Evolutionary conservation across 805 yeast species (phyloP).

Genomic region (Metschnikowia rubicola): DNA sequence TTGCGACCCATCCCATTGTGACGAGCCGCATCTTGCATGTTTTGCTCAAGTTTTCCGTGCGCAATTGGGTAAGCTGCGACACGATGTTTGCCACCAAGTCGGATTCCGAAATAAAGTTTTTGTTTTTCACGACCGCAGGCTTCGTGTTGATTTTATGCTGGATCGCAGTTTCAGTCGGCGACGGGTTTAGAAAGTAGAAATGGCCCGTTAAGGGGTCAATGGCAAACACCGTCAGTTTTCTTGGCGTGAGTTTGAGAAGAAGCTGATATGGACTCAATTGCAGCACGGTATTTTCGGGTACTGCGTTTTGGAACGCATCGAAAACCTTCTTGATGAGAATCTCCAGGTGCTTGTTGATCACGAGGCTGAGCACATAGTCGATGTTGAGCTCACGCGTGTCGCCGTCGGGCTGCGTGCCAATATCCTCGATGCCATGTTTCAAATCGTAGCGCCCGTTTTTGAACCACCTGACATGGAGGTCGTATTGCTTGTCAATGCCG

Average conservation of each 20-base stretch:
- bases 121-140: constrained; percentile 14
- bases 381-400: constrained; percentile 30
- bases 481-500: constrained; percentile 48
- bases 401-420: not conserved
- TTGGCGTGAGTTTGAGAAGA: constrained; percentile 29
- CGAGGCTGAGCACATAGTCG: constrained; percentile 32
- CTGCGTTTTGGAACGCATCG: constrained; percentile 10
- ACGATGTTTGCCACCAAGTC: constrained; percentile 32
- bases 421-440: constrained; percentile 15
- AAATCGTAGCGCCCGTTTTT: constrained; percentile 47
- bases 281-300: constrained; percentile 12
- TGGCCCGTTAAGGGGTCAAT: constrained; percentile 40
- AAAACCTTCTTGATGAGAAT: constrained; percentile 26
- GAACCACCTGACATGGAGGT: constrained; percentile 59
- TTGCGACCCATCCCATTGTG: constrained; percentile 69
- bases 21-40: constrained; percentile 55
- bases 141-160: constrained; percentile 32
- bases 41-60: constrained; percentile 45
- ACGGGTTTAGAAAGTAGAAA: constrained; percentile 39
- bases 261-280: constrained; percentile 33
- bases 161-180: constrained; percentile 31
- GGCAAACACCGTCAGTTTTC: constrained; percentile 33
- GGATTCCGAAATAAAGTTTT: constrained; percentile 26
- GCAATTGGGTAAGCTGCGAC: constrained; percentile 40
- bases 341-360: constrained; percentile 39